A percentile compares a stretch with the other conserved stretches of the same genome.
phyloP scores from a whole-genome alignment of 495 filamentous ascomycete genomes.

The Neurospora sp. region DNA sequence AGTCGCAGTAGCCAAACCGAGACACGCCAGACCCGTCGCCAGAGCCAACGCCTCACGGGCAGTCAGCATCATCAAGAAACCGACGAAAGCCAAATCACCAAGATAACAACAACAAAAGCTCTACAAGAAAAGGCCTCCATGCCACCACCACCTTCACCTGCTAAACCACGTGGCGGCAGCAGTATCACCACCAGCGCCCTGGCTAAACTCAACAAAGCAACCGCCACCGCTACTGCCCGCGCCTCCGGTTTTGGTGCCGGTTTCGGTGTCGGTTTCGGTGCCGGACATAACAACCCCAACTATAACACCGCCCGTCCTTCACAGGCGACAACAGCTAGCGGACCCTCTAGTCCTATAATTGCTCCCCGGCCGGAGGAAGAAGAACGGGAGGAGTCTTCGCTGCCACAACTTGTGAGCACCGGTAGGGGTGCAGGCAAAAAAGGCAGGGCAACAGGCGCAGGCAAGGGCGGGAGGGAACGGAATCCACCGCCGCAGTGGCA shows the following conservation, averaged over 20 bases:
- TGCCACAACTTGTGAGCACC: neutral
- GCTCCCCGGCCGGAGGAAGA: neutral
- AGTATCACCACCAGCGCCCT: constrained; percentile 1
- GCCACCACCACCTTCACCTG: neutral
- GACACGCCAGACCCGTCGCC: neutral
- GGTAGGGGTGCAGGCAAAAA: too few species aligned
- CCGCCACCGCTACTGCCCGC: neutral
- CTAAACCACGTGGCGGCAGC: neutral
- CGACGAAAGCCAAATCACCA: neutral
- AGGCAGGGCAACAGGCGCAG: too few species aligned
- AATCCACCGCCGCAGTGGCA: too few species aligned
- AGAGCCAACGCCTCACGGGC: constrained; percentile 1
- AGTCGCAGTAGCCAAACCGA: neutral
- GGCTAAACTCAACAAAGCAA: neutral
- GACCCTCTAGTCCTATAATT: constrained; percentile 18
- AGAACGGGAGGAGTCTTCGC: neutral
- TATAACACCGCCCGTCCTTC: constrained; percentile 22
- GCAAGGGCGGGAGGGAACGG: too few species aligned
- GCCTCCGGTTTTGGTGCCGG: neutral
- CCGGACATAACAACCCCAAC: neutral
- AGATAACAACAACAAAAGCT: neutral
- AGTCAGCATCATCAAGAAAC: neutral
- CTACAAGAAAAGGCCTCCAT: neutral
- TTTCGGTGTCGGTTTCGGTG: neutral
- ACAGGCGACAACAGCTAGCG: constrained; percentile 36